A percentile compares a stretch with the other conserved stretches of the same genome.
Evolutionary conservation across 305 asterid genomes (phyloP).

Genomic region (Fraxinus albicans): DNA sequence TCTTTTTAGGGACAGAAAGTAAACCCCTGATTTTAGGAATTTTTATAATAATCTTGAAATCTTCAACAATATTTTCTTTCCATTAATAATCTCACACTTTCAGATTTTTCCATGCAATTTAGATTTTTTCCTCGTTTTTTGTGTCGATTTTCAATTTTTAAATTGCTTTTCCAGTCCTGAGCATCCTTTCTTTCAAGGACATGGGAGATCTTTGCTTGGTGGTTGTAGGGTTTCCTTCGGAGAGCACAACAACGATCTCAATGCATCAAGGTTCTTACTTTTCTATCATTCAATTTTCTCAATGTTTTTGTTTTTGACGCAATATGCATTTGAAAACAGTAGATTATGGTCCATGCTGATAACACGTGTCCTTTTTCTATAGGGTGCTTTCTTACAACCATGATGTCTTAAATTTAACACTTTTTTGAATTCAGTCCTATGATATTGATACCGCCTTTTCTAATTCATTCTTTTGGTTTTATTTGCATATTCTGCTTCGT

Average conservation of each 20-base stretch:
- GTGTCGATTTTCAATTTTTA: neutral
- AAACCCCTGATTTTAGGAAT: neutral
- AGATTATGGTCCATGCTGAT: neutral
- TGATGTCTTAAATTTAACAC: neutral
- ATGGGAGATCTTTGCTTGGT: slow-evolving; percentile 88
- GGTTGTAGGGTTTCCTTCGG: slow-evolving; percentile 54
- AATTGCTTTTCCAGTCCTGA: slow-evolving; percentile 61
- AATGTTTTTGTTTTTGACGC: slow-evolving; percentile 10
- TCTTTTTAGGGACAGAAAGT: neutral
- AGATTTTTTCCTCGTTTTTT: slow-evolving; percentile 14
- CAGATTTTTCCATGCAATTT: neutral
- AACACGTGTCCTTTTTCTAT: slow-evolving; percentile 9
- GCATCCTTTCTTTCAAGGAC: slow-evolving; percentile 73
- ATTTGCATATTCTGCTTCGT: neutral
- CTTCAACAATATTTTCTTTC: slow-evolving; percentile 7
- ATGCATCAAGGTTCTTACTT: slow-evolving; percentile 61
- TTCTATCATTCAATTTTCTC: slow-evolving; percentile 20
- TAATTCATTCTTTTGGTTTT: neutral
- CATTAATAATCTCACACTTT: neutral
- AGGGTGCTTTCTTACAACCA: neutral
- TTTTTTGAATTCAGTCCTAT: neutral
- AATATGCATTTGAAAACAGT: slow-evolving; percentile 7
- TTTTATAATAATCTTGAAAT: neutral
- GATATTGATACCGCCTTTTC: neutral
- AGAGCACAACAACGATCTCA: slow-evolving; percentile 53